Evolutionary conservation across 345 rosid species (phyloP).

Genomic region (Salix caprea): DNA sequence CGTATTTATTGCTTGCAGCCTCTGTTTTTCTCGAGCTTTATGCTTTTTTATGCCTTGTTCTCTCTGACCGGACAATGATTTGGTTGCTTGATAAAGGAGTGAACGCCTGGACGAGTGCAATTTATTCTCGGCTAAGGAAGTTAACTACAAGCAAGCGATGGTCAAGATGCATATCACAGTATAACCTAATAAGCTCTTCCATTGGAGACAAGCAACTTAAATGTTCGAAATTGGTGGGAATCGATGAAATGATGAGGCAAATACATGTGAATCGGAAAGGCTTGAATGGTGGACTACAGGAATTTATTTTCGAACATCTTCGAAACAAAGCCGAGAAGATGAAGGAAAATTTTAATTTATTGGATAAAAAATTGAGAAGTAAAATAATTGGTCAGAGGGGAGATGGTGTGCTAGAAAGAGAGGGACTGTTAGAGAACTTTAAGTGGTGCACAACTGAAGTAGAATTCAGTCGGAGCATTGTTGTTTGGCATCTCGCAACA

Average conservation of each 20-base stretch:
- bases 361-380: too few species aligned
- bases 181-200: constrained; percentile 8
- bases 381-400: too few species aligned
- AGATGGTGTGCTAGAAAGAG: neutral
- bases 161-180: constrained; percentile 8
- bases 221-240: neutral
- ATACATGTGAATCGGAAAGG: accelerated
- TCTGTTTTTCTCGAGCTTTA: too few species aligned
- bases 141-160: neutral
- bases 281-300: too few species aligned
- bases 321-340: too few species aligned
- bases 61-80: constrained; percentile 13
- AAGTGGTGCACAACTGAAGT: neutral
- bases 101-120: neutral
- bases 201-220: neutral
- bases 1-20: too few species aligned
- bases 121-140: neutral
- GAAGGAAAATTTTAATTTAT: too few species aligned
- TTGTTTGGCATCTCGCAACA: constrained; percentile 31
- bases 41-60: too few species aligned
- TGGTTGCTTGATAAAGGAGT: neutral
- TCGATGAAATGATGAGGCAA: neutral
- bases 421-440: accelerated
- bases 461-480: constrained; percentile 14
- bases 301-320: too few species aligned